Evolutionary conservation across 495 filamentous ascomycete species (phyloP), one percentile per base, ranked within the genome.

Genomic region (Filosporella fistucella): DNA sequence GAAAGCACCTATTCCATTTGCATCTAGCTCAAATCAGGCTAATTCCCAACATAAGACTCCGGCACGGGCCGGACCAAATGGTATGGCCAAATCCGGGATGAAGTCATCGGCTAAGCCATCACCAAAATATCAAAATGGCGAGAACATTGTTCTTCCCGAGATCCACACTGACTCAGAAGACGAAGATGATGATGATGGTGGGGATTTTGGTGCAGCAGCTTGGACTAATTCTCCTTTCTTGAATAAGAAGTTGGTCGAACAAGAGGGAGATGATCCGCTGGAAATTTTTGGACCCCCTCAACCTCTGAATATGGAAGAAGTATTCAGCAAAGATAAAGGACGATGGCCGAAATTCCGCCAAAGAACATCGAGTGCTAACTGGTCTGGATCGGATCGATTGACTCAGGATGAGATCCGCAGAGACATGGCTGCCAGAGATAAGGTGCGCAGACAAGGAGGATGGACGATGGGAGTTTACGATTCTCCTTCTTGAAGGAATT

Each of bases 321-420:
- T 96, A 35, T 99, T 99, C 69, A 55, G 42, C 33, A 76, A 80
- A 49, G 86, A 82, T 61, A 87, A 87, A 61, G 86, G 87, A 43
- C 75, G 86, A 51, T 79, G 84, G 64, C 84, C 87, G 66, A 84
- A 85, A 62, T 97, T 95, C 70, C 76, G 94, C 20, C 81, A 84
- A 22, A 71, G 93, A 18, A 96, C 90, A 25, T 93, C 86, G 53
- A 95, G 89, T 62, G 94, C 93, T 7, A 93, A 95, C 64, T 99
- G 93, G 93, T 79, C 72, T 54, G 82, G 86, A 11, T 65, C 81
- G n/a, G 93, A 99, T 69, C 75, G 81, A 47, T 68, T 99, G 59
- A 97, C 90, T 4, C 84, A 91, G 56, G 93, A 95, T 45, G 93
- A 89, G 59, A 85, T 94, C 51, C 68, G 80, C 33, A 82, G 75